Evolutionary conservation across 116 monocot genomes (phyloP).

Genomic region (Posidonia oceanica): DNA sequence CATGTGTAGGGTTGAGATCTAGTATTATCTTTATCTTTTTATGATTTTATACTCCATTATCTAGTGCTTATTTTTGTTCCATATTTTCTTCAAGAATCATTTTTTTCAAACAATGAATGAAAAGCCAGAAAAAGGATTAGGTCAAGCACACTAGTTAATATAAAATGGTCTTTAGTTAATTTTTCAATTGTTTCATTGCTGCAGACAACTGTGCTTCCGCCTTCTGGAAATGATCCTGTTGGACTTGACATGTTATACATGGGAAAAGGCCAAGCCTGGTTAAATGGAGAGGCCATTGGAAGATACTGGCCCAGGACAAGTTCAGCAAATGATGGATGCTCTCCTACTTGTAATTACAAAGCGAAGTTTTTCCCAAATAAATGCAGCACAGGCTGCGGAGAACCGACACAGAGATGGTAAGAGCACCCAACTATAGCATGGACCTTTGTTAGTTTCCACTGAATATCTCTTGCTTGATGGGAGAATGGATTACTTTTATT

Average conservation of each 20-base stretch:
- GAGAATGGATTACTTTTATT: background rate
- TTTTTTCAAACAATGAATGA: background rate
- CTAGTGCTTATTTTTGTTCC: background rate
- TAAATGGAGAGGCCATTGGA: conserved; percentile 86
- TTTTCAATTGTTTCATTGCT: background rate
- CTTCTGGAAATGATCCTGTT: conserved; percentile 69
- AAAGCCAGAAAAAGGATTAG: background rate
- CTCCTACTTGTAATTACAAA: conserved; percentile 55
- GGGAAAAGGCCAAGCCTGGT: conserved; percentile 93
- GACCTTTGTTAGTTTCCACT: background rate
- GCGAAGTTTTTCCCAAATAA: conserved; percentile 82
- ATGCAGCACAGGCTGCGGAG: conserved; percentile 84
- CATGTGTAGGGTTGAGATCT: background rate
- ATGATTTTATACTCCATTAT: background rate
- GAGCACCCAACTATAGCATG: background rate
- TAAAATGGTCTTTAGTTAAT: background rate
- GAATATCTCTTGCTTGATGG: background rate
- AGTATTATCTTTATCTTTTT: background rate
- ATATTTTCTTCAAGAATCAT: background rate
- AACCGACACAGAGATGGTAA: conserved; percentile 97
- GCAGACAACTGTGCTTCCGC: conserved; percentile 51
- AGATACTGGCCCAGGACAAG: conserved; percentile 81
- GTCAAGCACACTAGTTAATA: too few relatives aligned
- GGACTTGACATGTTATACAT: conserved; percentile 89
- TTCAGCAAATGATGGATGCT: conserved; percentile 43